Conservation (phyloP, 352 stramenopile genomes). For the Globisporangium echinulatum region DNA sequence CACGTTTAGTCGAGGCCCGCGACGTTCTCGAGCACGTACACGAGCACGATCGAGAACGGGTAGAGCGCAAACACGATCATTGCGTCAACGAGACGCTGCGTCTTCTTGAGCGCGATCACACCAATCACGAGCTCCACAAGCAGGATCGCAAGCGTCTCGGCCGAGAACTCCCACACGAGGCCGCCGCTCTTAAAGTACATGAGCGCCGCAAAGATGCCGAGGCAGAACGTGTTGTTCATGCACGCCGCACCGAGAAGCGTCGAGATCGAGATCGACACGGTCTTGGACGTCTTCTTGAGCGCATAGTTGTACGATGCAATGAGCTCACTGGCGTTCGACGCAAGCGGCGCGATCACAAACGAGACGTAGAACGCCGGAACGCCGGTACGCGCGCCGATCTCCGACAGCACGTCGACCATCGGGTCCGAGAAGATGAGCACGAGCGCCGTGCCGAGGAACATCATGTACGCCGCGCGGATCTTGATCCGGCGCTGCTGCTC, state of each 20-base stretch:
- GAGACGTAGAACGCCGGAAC: constrained; percentile 97
- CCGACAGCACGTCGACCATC: constrained; percentile 97
- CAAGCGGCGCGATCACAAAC: constrained; percentile 95
- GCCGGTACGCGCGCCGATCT: constrained; percentile 85
- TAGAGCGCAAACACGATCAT: constrained; percentile 89
- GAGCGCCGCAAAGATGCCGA: constrained; percentile 96
- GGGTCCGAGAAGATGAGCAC: constrained; percentile 96
- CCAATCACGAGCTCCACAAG: constrained; percentile 91
- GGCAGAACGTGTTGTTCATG: constrained; percentile 99
- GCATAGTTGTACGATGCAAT: constrained; percentile 97
- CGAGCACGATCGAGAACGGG: constrained; percentile 89
- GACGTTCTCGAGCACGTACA: constrained; percentile 90
- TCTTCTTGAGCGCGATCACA: constrained; percentile 80
- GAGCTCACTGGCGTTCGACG: constrained; percentile 97
- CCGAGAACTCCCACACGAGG: constrained; percentile 97
- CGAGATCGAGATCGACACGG: constrained; percentile 94
- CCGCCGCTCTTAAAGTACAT: constrained; percentile 90
- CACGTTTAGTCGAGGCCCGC: constrained; percentile 83
- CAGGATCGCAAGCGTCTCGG: constrained; percentile 96
- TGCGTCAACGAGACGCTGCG: constrained; percentile 79
- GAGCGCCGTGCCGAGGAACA: constrained; percentile 91
- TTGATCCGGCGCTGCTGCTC: constrained; percentile 96
- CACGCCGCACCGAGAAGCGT: constrained; percentile 92
- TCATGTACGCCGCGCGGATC: constrained; percentile 89
- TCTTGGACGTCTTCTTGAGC: constrained; percentile 97